Evolutionary conservation across 2,329 filamentous ascomycete species (phyloP), one percentile per base, ranked within the genome.

Genomic region (Alternaria ventricosa): DNA sequence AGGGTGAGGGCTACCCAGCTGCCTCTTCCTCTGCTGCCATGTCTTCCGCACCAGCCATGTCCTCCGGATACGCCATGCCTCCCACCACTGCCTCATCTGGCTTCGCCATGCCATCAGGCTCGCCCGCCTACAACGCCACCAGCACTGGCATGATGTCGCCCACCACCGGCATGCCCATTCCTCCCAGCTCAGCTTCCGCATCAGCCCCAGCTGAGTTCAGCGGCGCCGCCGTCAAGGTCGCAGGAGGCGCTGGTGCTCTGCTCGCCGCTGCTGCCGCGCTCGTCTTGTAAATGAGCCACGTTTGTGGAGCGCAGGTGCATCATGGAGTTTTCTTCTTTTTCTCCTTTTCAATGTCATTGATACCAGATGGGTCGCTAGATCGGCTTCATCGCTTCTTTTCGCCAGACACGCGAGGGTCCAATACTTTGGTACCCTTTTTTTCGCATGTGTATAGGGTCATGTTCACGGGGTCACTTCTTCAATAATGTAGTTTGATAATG

Each of bases 1-100:
- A 61, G 33, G 50, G 47, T 89, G 87, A 60, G 18, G 45, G 51
- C 25, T 13, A 36, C n/a, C 20, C 57, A 27, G 15, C 45, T 11
- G 20, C 10, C 20, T 45, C 53, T 8, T 41, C 55, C 41, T 60
- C 41, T 22, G 12, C 41, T 43, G 20, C 47, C 15, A 22, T 41
- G 50, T 22, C 50, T 41, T 27, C 44, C 22, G 23, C 43, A n/a
- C 47, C 12, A 22, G 33, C 43, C n/a, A 20, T 55, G 25, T 63
- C 60, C n/a, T 20, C 50, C 7, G 56, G 56, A 25, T 55, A 46
- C 57, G 18, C 50, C 11, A 28, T 56, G 44, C 57, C 50, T 22
- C 45, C 22, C 57, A 64, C 49, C 50, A 53, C 59, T 10, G 45
- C 57, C 36, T 64, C 60, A 7, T 67, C 70, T 11, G 55, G 44